phyloP scores from a whole-genome alignment of 306 rosid genomes.

The Ormosia semicastrata region DNA sequence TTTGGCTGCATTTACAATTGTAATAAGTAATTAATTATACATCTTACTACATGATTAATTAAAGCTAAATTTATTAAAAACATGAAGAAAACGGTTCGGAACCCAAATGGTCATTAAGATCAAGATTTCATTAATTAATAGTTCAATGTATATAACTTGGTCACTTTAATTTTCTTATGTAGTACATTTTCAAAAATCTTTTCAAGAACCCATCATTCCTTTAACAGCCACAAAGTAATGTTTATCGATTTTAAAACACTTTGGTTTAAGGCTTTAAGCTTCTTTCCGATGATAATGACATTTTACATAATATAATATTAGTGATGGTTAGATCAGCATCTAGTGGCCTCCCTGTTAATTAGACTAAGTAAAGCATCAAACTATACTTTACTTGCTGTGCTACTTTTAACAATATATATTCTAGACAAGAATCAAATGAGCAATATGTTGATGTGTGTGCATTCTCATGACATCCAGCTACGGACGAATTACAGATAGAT shows the following conservation, averaged over 20 bases:
- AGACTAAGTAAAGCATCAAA: slow-evolving; percentile 23
- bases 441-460: slow-evolving; percentile 16
- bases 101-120: background rate
- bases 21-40: too few species aligned
- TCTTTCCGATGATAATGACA: slow-evolving; percentile 26
- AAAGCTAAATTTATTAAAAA: background rate
- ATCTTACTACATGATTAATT: background rate
- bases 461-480: slow-evolving; percentile 24
- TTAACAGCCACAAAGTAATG: slow-evolving; percentile 14
- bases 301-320: slow-evolving; percentile 22
- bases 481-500: background rate
- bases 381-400: slow-evolving; percentile 6
- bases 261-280: slow-evolving; percentile 9
- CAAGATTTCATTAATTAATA: background rate
- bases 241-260: slow-evolving; percentile 4
- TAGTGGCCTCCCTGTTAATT: slow-evolving; percentile 6
- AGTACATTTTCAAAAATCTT: background rate
- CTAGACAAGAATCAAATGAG: slow-evolving; percentile 21
- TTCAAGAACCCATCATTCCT: background rate
- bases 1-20: background rate
- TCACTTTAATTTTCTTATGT: background rate
- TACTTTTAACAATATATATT: slow-evolving; percentile 17
- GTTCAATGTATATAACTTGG: background rate
- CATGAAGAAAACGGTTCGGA: background rate
- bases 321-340: slow-evolving; percentile 27